Conservation (phyloP, 1,139 yeast species). For the Magnusiomyces ingens region DNA sequence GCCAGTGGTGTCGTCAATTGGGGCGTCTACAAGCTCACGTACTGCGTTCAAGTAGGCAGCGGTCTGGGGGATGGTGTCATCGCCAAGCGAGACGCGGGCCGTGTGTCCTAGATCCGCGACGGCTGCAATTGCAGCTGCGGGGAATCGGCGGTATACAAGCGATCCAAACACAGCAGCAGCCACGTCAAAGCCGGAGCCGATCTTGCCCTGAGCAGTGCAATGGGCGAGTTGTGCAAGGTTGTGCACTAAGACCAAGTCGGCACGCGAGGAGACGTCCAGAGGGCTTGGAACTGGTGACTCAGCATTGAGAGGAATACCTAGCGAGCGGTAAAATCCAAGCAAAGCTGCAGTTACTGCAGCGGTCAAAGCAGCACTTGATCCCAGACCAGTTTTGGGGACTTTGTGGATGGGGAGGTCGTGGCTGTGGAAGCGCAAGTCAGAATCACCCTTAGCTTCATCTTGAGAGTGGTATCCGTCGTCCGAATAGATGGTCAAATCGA, state of each 20-base stretch:
- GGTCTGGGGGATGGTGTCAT: slow-evolving; percentile 1
- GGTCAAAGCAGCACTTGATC: slow-evolving; percentile 92
- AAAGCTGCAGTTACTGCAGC: slow-evolving; percentile 72
- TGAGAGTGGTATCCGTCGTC: slow-evolving; percentile 91
- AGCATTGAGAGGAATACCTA: background rate
- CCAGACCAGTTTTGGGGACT: slow-evolving; percentile 91
- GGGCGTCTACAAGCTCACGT: slow-evolving; percentile 36
- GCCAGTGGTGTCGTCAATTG: slow-evolving; percentile 43
- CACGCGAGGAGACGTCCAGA: background rate
- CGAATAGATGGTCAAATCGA: slow-evolving; percentile 61
- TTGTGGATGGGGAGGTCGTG: slow-evolving; percentile 56
- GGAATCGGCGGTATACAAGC: slow-evolving; percentile 68
- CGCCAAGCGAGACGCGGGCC: background rate
- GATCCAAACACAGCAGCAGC: slow-evolving; percentile 95
- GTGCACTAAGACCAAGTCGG: slow-evolving; percentile 42
- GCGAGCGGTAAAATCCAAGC: slow-evolving; percentile 40
- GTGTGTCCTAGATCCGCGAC: slow-evolving; percentile 1
- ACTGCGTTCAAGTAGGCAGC: slow-evolving; percentile 28
- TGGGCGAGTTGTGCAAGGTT: slow-evolving; percentile 85
- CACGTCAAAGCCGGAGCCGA: slow-evolving; percentile 95
- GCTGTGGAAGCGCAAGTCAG: slow-evolving; percentile 46
- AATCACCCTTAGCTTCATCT: slow-evolving; percentile 27
- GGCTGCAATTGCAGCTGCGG: slow-evolving; percentile 19
- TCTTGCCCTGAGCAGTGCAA: slow-evolving; percentile 87
- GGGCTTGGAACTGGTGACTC: background rate